Evolutionary conservation across 208 protist species (phyloP), one percentile per base, ranked within the genome.

Genomic region (Acanthamoeba divionensis): DNA sequence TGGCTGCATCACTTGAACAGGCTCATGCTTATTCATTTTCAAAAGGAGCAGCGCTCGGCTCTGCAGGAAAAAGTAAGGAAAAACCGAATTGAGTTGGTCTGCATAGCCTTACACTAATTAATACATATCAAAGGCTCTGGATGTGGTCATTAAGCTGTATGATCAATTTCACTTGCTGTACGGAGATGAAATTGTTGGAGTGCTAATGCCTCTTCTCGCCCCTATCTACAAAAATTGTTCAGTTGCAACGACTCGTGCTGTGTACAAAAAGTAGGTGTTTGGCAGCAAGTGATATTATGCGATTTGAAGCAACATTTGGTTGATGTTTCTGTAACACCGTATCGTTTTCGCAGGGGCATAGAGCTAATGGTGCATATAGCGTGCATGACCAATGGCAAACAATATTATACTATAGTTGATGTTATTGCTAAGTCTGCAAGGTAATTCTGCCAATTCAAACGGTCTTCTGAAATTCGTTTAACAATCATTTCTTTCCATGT

Each of bases 131-230:
- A 31, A 86, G 77, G n/a, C 54, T 15, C 33, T 86, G 45, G 33
- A 5, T 13, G 77, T 86, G 15, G 26, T 86, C 38, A 38, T 50
- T 18, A 18, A 86, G 10, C 29, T 29, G 33, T 86, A 67, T 26
- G 33, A 21, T 29, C 18, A 60, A 48, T 86, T 86, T 67, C 77
- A 65, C n/a, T 5, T 86, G 2, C 52, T 86, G n/a, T 86, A 86
- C n/a, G 77, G 77, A 26, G 77, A 86, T 6, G 77, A 86, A 26
- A 86, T 86, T 44, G 66, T 86, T 31, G 29, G 31, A 9, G 77
- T 86, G 26, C 29, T 65, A 3, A n/a, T 86, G 77, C 77, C 77
- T 18, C n/a, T 80, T 26, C 57, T 80, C 45, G 69, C 50, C 38
- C 47, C 69, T 33, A 80, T 80, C 69, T 80, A 80, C 45, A 29